Conservation (phyloP, 345 rosid species). For the Citrus mangshanensis region DNA sequence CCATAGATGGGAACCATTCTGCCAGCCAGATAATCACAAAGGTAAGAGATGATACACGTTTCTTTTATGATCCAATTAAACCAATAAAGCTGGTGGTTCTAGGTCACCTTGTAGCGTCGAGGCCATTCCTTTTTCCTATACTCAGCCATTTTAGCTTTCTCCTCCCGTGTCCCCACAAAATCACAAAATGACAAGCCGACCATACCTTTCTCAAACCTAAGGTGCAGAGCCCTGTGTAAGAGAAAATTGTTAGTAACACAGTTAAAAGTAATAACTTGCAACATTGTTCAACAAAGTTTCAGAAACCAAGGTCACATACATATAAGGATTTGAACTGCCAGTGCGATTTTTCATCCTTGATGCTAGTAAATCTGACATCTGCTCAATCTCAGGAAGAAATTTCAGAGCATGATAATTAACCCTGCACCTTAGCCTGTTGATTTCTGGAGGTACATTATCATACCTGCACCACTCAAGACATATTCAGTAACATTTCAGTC, state of each 20-base stretch:
- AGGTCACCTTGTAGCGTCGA: slow-evolving; percentile 84
- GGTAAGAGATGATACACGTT: slow-evolving; percentile 3
- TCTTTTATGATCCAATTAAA: slow-evolving; percentile 9
- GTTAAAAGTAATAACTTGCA: slow-evolving; percentile 9
- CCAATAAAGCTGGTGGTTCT: slow-evolving; percentile 8
- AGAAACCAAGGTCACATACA: slow-evolving; percentile 47
- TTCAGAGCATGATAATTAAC: slow-evolving; percentile 98
- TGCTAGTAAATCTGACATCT: slow-evolving; percentile 86
- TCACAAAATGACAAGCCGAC: slow-evolving; percentile 97
- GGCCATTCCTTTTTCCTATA: slow-evolving; percentile 99
- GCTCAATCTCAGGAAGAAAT: slow-evolving; percentile 88
- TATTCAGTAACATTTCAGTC: slow-evolving; percentile 7
- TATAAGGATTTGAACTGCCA: slow-evolving; percentile 76
- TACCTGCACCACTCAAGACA: slow-evolving; percentile 52
- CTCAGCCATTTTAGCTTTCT: slow-evolving; percentile 91
- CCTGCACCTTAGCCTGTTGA: slow-evolving; percentile 97
- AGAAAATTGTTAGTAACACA: slow-evolving; percentile 11
- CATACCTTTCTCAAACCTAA: slow-evolving; percentile 99
- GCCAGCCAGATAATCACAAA: slow-evolving; percentile 28
- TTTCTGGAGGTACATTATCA: slow-evolving; percentile 95
- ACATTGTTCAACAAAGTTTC: slow-evolving; percentile 18
- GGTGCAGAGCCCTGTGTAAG: slow-evolving; percentile 93
- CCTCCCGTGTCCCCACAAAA: slow-evolving; percentile 97
- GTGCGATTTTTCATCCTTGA: slow-evolving; percentile 97
- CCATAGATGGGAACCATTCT: slow-evolving; percentile 99